Conservation (phyloP, 345 rosid genomes). For the Trapa incisa region DNA sequence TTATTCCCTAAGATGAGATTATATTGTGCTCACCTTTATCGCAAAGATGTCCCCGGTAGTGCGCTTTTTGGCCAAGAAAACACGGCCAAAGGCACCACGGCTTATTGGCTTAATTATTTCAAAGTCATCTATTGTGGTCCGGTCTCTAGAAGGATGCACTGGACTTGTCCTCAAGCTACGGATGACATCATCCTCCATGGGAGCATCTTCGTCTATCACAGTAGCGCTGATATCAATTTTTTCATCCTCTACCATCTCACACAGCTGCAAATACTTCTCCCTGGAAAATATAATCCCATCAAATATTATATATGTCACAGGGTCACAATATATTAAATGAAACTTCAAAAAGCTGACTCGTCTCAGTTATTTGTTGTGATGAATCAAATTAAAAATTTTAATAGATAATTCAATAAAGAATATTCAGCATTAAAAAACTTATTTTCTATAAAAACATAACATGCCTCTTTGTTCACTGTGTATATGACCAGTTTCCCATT, state of each 20-base stretch:
- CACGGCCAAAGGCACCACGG: constrained; percentile 99
- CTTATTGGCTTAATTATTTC: constrained; percentile 98
- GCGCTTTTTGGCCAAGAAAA: constrained; percentile 93
- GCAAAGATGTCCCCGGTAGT: constrained; percentile 98
- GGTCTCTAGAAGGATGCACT: constrained; percentile 71
- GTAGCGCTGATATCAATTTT: constrained; percentile 76
- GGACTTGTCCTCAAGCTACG: constrained; percentile 97
- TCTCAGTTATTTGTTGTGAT: not conserved
- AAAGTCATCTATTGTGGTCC: constrained; percentile 95
- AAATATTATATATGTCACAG: constrained; percentile 3
- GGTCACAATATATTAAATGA: not conserved
- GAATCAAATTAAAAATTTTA: not conserved
- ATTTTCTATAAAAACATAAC: not conserved
- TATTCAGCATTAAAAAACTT: not conserved
- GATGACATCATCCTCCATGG: constrained; percentile 93
- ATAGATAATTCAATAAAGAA: not conserved
- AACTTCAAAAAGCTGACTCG: not conserved
- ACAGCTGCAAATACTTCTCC: constrained; percentile 94
- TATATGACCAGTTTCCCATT: not conserved
- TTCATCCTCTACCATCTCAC: constrained; percentile 85
- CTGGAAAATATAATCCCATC: constrained; percentile 26
- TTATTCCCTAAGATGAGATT: too few species aligned
- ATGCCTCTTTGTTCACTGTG: not conserved
- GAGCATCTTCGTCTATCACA: constrained; percentile 87
- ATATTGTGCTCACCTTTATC: constrained; percentile 48